Percentiles rank a stretch among this genome's conserved stretches.
Conservation (phyloP, 768 basidiomycete species). For the Boletellus ananas region DNA sequence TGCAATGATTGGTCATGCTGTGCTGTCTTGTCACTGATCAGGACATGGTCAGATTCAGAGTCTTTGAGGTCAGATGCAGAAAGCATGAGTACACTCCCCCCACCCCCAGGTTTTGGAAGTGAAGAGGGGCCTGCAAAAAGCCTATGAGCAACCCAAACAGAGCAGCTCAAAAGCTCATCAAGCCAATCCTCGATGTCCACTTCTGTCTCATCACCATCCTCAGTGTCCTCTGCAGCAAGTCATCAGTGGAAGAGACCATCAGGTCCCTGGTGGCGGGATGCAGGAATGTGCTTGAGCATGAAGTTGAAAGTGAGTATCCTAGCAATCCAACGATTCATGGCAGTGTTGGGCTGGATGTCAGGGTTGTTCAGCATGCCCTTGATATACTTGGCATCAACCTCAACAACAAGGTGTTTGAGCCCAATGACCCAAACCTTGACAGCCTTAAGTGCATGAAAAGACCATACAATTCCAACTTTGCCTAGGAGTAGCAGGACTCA, state of each 20-base stretch:
- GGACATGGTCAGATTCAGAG: not conserved
- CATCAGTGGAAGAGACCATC: slow-evolving; percentile 30
- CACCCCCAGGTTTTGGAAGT: too few relatives aligned
- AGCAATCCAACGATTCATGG: slow-evolving; percentile 29
- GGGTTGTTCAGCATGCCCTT: slow-evolving; percentile 38
- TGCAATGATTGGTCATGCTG: too few relatives aligned
- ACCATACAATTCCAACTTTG: slow-evolving; percentile 30
- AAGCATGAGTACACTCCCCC: not conserved
- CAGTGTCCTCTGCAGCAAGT: slow-evolving; percentile 12
- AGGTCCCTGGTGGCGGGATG: slow-evolving; percentile 16
- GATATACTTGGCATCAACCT: slow-evolving; percentile 39
- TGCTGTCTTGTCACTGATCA: too few relatives aligned
- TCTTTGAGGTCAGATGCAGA: not conserved
- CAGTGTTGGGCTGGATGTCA: slow-evolving; percentile 29
- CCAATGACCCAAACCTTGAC: slow-evolving; percentile 30
- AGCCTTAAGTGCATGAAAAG: slow-evolving; percentile 22
- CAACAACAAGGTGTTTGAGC: slow-evolving; percentile 31
- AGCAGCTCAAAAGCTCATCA: too few relatives aligned
- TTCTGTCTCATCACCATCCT: slow-evolving; percentile 15
- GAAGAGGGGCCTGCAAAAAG: not conserved
- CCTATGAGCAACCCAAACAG: too few relatives aligned
- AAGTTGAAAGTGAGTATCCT: slow-evolving; percentile 32
- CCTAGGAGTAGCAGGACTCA: slow-evolving; percentile 10
- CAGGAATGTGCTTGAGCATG: slow-evolving; percentile 29
- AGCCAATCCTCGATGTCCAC: not conserved